Conservation (phyloP, 768 basidiomycete genomes). For the Suillus alpinus region DNA sequence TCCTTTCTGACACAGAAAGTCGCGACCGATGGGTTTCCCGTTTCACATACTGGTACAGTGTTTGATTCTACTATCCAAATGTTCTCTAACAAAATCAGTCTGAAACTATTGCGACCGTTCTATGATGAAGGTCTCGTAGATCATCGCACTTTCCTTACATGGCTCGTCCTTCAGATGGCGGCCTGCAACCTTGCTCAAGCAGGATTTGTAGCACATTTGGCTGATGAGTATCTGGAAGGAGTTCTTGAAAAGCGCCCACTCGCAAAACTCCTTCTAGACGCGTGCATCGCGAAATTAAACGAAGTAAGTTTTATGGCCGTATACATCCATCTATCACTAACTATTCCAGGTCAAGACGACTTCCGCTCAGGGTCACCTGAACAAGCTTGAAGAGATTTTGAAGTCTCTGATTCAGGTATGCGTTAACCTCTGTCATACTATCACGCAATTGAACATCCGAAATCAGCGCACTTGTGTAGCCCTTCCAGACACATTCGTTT, state of each 20-base stretch:
- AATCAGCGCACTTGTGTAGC: conserved; percentile 64
- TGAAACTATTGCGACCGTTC: conserved; percentile 70
- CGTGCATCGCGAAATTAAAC: conserved; percentile 59
- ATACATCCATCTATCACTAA: conserved; percentile 7
- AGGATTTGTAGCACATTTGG: conserved; percentile 71
- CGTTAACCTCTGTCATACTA: background rate
- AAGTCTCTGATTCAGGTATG: conserved; percentile 61
- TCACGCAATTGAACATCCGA: conserved; percentile 8
- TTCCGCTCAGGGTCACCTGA: conserved; percentile 54
- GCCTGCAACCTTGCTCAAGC: conserved; percentile 79
- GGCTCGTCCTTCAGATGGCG: conserved; percentile 78
- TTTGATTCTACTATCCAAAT: background rate
- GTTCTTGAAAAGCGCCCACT: conserved; percentile 67
- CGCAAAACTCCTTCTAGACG: conserved; percentile 67
- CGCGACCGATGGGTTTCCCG: conserved; percentile 77
- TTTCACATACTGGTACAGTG: conserved; percentile 68
- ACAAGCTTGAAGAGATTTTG: conserved; percentile 50
- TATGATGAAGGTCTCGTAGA: conserved; percentile 82
- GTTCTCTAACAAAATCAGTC: conserved; percentile 36
- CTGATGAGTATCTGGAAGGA: conserved; percentile 76
- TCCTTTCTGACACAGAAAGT: conserved; percentile 66
- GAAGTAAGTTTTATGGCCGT: conserved; percentile 44
- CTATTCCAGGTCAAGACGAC: conserved; percentile 49
- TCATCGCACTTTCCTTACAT: conserved; percentile 68
- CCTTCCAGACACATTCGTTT: conserved; percentile 72